A percentile compares a stretch with the other conserved stretches of the same genome.
phyloP scores from a whole-genome alignment of 2,329 filamentous ascomycete genomes.

The Aureobasidium sp. region DNA sequence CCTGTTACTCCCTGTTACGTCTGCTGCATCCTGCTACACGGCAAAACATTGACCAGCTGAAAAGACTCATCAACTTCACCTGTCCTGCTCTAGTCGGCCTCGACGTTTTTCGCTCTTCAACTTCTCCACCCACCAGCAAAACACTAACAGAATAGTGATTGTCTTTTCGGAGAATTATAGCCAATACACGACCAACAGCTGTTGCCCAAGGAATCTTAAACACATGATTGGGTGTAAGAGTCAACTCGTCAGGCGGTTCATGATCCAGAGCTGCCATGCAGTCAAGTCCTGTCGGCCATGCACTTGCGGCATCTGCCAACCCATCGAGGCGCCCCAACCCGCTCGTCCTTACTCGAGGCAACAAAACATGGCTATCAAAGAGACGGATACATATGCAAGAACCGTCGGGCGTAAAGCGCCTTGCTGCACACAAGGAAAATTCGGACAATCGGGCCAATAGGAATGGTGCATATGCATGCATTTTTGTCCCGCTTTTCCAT shows the following conservation, averaged over 20 bases:
- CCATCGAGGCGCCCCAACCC: background rate
- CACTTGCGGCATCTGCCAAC: background rate
- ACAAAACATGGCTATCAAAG: background rate
- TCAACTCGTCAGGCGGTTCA: background rate
- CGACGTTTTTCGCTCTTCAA: background rate
- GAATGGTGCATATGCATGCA: constrained; percentile 1
- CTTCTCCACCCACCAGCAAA: background rate
- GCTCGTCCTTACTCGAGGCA: background rate
- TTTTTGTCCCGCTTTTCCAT: background rate
- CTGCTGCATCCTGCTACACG: background rate
- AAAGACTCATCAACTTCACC: constrained; percentile 2
- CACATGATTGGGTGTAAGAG: background rate
- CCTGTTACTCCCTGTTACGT: background rate
- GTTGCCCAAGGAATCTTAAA: background rate
- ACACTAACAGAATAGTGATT: background rate
- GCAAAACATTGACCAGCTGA: constrained; percentile 5
- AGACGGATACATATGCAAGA: background rate
- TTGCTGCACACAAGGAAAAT: constrained; percentile 3
- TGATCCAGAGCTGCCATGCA: background rate
- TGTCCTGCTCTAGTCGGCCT: background rate
- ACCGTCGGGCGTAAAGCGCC: background rate
- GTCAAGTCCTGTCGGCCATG: background rate
- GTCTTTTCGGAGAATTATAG: background rate
- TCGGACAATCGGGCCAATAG: constrained; percentile 1
- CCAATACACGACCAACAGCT: background rate